phyloP scores from a whole-genome alignment of 257 asterid species.

The Fraxinus cuspidata region DNA sequence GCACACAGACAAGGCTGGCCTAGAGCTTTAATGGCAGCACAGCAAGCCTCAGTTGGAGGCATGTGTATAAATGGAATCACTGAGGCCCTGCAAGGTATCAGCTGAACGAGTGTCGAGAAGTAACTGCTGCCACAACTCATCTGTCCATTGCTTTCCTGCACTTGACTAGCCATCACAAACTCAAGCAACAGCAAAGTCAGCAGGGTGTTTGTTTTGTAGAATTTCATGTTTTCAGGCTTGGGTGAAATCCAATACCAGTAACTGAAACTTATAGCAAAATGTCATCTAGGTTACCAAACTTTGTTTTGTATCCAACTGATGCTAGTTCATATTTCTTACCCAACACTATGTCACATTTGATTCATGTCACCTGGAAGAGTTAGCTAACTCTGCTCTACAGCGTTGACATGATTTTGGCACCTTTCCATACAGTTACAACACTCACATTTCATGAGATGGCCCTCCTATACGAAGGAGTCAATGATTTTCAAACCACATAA shows the following conservation, averaged over 20 bases:
- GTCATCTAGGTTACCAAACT: background rate
- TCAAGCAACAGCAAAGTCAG: background rate
- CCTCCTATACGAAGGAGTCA: background rate
- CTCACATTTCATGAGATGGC: background rate
- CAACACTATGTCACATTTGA: background rate
- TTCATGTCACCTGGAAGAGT: background rate
- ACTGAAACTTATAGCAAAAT: background rate
- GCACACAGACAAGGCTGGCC: conserved; percentile 24
- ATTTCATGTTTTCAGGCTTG: background rate
- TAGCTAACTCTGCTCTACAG: background rate
- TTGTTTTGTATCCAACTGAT: background rate
- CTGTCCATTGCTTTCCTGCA: conserved; percentile 8
- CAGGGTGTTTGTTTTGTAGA: background rate
- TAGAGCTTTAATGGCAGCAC: conserved; percentile 20
- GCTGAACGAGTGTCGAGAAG: conserved; percentile 2
- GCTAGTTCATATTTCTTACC: background rate
- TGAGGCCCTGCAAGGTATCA: conserved; percentile 20
- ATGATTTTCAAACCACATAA: background rate
- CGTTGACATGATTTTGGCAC: background rate
- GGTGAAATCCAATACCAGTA: background rate
- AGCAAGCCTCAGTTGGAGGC: conserved; percentile 25
- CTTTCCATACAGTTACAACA: background rate
- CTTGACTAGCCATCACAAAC: background rate
- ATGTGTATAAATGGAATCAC: conserved; percentile 16
- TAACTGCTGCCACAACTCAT: conserved; percentile 20